Conservation (phyloP, 129 eudicot species). For the Centella asiatica region DNA sequence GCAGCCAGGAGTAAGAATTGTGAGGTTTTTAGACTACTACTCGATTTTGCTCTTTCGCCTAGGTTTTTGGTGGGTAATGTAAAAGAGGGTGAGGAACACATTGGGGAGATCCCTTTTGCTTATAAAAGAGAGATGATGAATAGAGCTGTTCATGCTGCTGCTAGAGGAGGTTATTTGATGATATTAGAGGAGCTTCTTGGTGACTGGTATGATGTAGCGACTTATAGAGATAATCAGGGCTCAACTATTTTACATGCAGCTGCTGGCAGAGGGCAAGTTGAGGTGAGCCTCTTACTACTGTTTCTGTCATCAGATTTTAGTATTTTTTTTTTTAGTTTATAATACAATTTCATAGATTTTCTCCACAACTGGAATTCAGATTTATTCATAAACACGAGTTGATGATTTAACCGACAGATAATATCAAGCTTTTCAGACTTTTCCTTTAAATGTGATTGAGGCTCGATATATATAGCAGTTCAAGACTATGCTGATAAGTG, state of each 20-base stretch:
- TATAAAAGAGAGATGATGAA: slow-evolving; percentile 81
- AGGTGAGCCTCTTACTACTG: slow-evolving; percentile 37
- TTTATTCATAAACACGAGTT: not conserved
- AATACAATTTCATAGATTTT: too few species aligned
- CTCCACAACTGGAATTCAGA: not conserved
- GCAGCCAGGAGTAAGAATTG: slow-evolving; percentile 78
- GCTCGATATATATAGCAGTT: not conserved
- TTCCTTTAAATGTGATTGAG: not conserved
- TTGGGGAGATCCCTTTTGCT: slow-evolving; percentile 57
- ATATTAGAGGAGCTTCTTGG: slow-evolving; percentile 61
- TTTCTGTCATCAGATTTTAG: not conserved
- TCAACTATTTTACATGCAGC: slow-evolving; percentile 85
- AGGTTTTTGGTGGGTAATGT: slow-evolving; percentile 51
- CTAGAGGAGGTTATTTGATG: slow-evolving; percentile 75
- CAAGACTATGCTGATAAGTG: not conserved
- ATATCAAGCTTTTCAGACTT: not conserved
- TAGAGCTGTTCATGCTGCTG: slow-evolving; percentile 85
- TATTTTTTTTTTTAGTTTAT: not conserved
- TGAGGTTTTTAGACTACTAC: slow-evolving; percentile 60
- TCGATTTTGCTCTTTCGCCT: slow-evolving; percentile 65
- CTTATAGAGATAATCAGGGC: slow-evolving; percentile 65
- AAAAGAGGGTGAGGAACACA: slow-evolving; percentile 30
- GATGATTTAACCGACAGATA: not conserved
- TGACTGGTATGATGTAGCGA: slow-evolving; percentile 47
- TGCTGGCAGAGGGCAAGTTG: slow-evolving; percentile 83